Base-by-base conservation (phyloP, 306 rosid genomes). In the Quercus alba region DNA sequence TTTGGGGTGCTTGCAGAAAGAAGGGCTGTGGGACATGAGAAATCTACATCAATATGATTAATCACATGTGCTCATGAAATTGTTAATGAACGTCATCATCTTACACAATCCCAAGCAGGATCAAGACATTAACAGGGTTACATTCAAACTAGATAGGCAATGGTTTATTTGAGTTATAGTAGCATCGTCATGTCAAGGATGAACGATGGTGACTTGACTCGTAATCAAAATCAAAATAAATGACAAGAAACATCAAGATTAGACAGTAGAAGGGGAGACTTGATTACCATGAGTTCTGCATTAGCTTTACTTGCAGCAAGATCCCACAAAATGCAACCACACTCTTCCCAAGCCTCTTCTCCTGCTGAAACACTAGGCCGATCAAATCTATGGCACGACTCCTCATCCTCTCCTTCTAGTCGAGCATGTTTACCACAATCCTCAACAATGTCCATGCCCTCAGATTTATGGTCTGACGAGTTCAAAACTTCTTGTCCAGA, bases 321-420 rank as follows among this genome's bases (percentile, higher is more conserved):
- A 88, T 91, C 99, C 99, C 99, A 94, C 83, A 94, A 85, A 83
- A 93, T 14, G 66, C 97, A 95, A 72, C 99, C 98, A 79, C 75
- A 79, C 81, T 93, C 99, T 81, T 95, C 98, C 99, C 97, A 91
- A 18, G 56, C 84, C 18, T 84, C 86, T 80, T 90, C 89, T 52
- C 79, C 86, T 17, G 75, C 76, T 1, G 71, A 69, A 18, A 31
- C 38, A 72, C 80, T 56, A 28, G 63, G 72, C 14, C 10, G 77
- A 33, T 81, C 87, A 56, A 72, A 41, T 67, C 77, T 81, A 69
- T 52, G 54, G 41, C 25, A 58, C 1, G 28, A 21, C 30, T 72
- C 83, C 21, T 71, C 58, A 80, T 54, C 70, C 69, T 74, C 89
- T 18, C 80, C 89, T 76, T 10, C 77, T 56, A 3, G 59, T 31